Conservation (phyloP, 352 stramenopile species). For the Globisporangium rhizosaccharum region DNA sequence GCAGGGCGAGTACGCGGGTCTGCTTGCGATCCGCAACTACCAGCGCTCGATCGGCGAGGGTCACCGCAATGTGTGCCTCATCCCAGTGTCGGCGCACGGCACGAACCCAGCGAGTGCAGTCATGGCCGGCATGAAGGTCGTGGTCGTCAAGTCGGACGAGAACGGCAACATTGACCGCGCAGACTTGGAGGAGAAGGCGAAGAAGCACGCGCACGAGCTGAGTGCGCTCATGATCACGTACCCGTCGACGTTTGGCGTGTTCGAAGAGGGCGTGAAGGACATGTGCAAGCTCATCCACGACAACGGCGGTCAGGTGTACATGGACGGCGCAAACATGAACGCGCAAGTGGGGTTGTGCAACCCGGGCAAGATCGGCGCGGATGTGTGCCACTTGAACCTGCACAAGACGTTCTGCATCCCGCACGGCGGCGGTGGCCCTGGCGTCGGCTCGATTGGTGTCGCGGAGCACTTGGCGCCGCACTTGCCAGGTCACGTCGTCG, state of each 20-base stretch:
- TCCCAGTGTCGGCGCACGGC: slow-evolving; percentile 97
- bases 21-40: slow-evolving; percentile 96
- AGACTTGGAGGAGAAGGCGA: slow-evolving; percentile 94
- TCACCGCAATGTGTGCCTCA: slow-evolving; percentile 97
- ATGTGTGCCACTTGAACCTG: slow-evolving; percentile 99
- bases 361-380: slow-evolving; percentile 94
- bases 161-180: slow-evolving; percentile 95
- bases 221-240: slow-evolving; percentile 99
- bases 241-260: slow-evolving; percentile 98
- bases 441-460: slow-evolving; percentile 90
- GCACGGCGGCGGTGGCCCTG: slow-evolving; percentile 96
- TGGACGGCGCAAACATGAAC: slow-evolving; percentile 99
- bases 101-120: slow-evolving; percentile 97
- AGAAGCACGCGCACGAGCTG: slow-evolving; percentile 95
- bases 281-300: slow-evolving; percentile 95
- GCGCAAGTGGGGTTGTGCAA: slow-evolving; percentile 97
- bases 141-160: slow-evolving; percentile 95
- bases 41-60: slow-evolving; percentile 87
- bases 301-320: slow-evolving; percentile 98
- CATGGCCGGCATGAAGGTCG: slow-evolving; percentile 98
- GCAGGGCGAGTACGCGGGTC: slow-evolving; percentile 96
- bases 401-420: slow-evolving; percentile 99
- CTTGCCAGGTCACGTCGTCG: slow-evolving; percentile 92
- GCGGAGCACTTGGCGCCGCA: slow-evolving; percentile 93
- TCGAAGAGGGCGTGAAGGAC: slow-evolving; percentile 97